Evolutionary conservation across 257 asterid genomes (phyloP).

Genomic region (Misopates orontium): DNA sequence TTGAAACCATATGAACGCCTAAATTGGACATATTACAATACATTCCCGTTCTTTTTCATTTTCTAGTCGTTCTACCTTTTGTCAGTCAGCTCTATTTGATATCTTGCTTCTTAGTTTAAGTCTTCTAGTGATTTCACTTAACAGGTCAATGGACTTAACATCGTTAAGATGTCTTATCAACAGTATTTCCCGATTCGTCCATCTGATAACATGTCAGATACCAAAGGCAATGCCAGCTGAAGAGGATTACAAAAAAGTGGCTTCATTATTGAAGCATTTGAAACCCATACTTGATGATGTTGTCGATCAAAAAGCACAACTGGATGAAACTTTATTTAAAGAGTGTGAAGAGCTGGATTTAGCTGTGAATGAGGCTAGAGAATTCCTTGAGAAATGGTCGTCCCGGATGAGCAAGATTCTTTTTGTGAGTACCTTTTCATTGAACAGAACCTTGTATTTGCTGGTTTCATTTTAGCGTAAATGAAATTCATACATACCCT

Average conservation of each 20-base stretch:
- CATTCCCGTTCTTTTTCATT: not conserved
- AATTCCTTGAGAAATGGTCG: constrained; percentile 88
- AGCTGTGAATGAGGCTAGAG: constrained; percentile 82
- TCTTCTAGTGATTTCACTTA: not conserved
- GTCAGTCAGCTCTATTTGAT: not conserved
- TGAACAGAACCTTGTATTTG: constrained; percentile 1
- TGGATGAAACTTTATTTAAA: constrained; percentile 48
- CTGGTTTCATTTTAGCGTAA: constrained; percentile 6
- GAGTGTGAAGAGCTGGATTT: constrained; percentile 79
- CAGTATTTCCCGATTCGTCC: constrained; percentile 89
- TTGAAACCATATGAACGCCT: not conserved
- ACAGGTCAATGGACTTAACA: constrained; percentile 77
- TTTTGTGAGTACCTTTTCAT: constrained; percentile 56
- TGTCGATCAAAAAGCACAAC: constrained; percentile 42
- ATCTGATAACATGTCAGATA: constrained; percentile 65
- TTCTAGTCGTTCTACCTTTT: not conserved
- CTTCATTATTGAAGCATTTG: constrained; percentile 63
- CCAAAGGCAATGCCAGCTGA: constrained; percentile 65
- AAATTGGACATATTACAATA: not conserved
- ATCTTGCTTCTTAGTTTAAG: not conserved
- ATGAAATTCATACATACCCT: not conserved
- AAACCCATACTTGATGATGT: constrained; percentile 70
- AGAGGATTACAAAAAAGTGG: constrained; percentile 57
- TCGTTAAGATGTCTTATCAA: constrained; percentile 75
- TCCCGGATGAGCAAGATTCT: constrained; percentile 87